Conservation (phyloP, 805 yeast species). For the Dipodascus geniculatus region DNA sequence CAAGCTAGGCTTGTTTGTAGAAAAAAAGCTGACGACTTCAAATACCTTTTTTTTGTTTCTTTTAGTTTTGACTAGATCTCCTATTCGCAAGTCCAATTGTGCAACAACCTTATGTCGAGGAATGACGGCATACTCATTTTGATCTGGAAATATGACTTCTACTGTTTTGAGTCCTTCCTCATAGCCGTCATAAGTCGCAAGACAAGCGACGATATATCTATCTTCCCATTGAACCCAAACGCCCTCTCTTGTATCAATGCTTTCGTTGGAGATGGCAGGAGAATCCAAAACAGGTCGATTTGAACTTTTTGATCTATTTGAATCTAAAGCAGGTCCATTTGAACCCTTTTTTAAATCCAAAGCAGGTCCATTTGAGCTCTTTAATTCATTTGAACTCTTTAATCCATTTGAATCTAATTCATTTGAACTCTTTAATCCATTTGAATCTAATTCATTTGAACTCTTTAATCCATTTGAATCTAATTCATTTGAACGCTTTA, state of each 20-base stretch:
- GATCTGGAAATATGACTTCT: constrained; percentile 6
- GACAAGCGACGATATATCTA: neutral
- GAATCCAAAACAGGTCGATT: too few relatives aligned
- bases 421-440: neutral
- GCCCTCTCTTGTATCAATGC: neutral
- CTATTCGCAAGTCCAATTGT: constrained; percentile 10
- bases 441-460: neutral
- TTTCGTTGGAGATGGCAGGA: too few relatives aligned
- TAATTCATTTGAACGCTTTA: neutral
- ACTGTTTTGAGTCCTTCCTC: neutral
- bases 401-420: neutral
- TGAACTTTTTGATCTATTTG: too few relatives aligned
- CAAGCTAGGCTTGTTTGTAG: neutral
- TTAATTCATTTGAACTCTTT: neutral
- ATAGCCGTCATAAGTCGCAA: neutral
- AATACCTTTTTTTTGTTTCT: constrained; percentile 8
- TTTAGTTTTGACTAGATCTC: constrained; percentile 13
- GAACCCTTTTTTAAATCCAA: neutral
- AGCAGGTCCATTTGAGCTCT: neutral
- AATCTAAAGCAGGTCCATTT: neutral
- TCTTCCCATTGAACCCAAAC: constrained; percentile 2
- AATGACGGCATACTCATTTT: constrained; percentile 6
- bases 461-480: neutral
- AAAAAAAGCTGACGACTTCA: constrained; percentile 8
- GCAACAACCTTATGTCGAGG: neutral